A percentile compares a stretch with the other conserved stretches of the same genome.
Conservation (phyloP, 805 yeast species). For the Clavispora fructus region DNA sequence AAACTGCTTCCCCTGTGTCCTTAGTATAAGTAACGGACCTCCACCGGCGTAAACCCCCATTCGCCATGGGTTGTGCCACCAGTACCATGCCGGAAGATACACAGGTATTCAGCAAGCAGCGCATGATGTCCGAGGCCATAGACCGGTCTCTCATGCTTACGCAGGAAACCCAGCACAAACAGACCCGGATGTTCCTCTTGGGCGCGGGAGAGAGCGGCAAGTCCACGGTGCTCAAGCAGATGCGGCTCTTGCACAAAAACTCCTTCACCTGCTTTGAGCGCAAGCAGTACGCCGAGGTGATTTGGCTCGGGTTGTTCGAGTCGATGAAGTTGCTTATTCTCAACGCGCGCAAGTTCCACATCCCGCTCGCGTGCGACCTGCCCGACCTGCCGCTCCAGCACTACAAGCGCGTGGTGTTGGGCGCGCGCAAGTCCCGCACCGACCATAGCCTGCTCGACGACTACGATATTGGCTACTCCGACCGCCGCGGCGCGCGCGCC, state of each 20-base stretch:
- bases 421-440: conserved; percentile 33
- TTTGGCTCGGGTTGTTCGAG: conserved; percentile 89
- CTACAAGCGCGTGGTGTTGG: conserved; percentile 46
- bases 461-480: conserved; percentile 11
- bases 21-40: neutral
- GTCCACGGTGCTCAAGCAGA: conserved; percentile 85
- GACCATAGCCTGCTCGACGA: conserved; percentile 7
- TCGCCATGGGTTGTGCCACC: conserved; percentile 63
- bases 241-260: conserved; percentile 77
- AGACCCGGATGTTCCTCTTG: conserved; percentile 66
- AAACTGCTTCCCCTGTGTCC: neutral
- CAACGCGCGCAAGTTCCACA: conserved; percentile 66
- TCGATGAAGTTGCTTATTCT: conserved; percentile 71
- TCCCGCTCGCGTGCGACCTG: conserved; percentile 60
- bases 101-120: conserved; percentile 52
- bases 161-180: conserved; percentile 50
- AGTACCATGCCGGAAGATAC: conserved; percentile 44
- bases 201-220: conserved; percentile 97
- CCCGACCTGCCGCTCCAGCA: conserved; percentile 41
- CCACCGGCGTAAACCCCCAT: neutral
- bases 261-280: conserved; percentile 82
- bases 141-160: conserved; percentile 54
- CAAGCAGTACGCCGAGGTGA: conserved; percentile 72
- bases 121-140: conserved; percentile 54
- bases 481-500: neutral